A percentile compares a stretch with the other conserved stretches of the same genome.
Conservation (phyloP, 2,329 filamentous ascomycete species). For the Plenodomus biglobosus region DNA sequence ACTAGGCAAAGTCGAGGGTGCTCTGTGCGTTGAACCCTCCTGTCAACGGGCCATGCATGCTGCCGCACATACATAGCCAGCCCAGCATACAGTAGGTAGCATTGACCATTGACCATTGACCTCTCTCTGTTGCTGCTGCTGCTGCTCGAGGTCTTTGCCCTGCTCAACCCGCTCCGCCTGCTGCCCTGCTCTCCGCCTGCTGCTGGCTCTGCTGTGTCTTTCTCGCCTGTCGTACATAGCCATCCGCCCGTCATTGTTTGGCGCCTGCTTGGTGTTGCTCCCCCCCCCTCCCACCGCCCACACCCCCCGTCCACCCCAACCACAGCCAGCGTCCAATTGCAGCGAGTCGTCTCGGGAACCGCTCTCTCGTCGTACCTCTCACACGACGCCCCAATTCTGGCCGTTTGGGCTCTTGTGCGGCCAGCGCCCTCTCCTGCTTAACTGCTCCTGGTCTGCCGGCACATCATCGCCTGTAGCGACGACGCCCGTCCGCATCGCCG, state of each 20-base stretch:
- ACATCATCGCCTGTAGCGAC: constrained; percentile 2
- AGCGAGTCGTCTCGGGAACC: constrained; percentile 15
- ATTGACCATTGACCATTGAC: neutral
- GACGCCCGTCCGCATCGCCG: constrained; percentile 2
- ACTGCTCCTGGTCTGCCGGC: constrained; percentile 2
- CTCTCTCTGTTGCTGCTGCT: neutral
- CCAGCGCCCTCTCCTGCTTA: constrained; percentile 3
- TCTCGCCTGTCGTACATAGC: neutral
- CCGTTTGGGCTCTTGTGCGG: neutral
- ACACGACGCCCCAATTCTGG: constrained; percentile 7
- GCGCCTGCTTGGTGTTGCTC: constrained; percentile 3
- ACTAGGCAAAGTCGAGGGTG: constrained; percentile 11
- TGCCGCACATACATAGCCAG: neutral
- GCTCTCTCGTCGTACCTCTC: constrained; percentile 10
- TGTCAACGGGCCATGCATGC: neutral
- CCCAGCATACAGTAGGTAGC: neutral
- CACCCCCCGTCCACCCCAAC: constrained; percentile 12
- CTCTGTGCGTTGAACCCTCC: constrained; percentile 18
- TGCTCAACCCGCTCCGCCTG: neutral
- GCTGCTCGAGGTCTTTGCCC: neutral
- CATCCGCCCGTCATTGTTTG: neutral
- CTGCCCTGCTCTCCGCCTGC: neutral
- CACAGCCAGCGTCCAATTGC: constrained; percentile 5
- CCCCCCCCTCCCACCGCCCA: constrained; percentile 7
- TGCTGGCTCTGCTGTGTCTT: neutral